phyloP scores from a whole-genome alignment of 208 protist genomes.

The Leishmania gerbilli region DNA sequence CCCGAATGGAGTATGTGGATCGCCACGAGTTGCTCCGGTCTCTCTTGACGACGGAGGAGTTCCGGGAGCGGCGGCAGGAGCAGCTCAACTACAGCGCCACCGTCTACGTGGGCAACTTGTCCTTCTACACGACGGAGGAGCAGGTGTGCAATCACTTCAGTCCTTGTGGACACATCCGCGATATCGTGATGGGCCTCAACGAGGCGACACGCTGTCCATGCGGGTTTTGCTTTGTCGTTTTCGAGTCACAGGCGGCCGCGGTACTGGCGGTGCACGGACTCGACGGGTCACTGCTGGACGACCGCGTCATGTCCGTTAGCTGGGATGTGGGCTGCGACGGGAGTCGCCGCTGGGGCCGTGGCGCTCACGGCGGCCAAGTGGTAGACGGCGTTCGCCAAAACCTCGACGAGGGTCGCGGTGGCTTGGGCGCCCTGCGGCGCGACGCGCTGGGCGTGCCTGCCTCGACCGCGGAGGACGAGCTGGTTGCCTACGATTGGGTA shows the following conservation, averaged over 20 bases:
- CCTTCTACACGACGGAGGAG: slow-evolving; percentile 98
- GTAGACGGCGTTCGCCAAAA: slow-evolving; percentile 93
- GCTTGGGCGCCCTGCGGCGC: slow-evolving; percentile 79
- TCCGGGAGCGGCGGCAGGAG: slow-evolving; percentile 64
- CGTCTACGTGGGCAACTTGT: slow-evolving; percentile 99
- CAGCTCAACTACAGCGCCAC: slow-evolving; percentile 80
- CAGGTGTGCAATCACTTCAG: slow-evolving; percentile 97
- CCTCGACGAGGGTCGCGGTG: slow-evolving; percentile 91
- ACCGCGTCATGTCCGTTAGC: slow-evolving; percentile 77
- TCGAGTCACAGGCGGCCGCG: slow-evolving; percentile 90
- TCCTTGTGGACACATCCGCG: slow-evolving; percentile 93
- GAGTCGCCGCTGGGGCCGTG: slow-evolving; percentile 83
- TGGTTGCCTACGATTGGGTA: slow-evolving; percentile 76
- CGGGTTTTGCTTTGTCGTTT: slow-evolving; percentile 99
- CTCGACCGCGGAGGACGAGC: slow-evolving; percentile 45
- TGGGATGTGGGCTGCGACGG: slow-evolving; percentile 89
- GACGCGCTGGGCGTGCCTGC: slow-evolving; percentile 65
- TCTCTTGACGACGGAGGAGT: slow-evolving; percentile 66
- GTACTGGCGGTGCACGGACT: slow-evolving; percentile 90
- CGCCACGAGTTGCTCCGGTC: slow-evolving; percentile 79
- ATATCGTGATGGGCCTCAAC: slow-evolving; percentile 98
- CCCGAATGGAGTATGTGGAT: slow-evolving; percentile 85
- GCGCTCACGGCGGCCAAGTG: slow-evolving; percentile 90
- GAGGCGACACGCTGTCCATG: slow-evolving; percentile 94
- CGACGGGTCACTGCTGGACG: slow-evolving; percentile 74